Base-by-base conservation (phyloP, 2,329 filamentous ascomycete species). In the Alternaria rosae region DNA sequence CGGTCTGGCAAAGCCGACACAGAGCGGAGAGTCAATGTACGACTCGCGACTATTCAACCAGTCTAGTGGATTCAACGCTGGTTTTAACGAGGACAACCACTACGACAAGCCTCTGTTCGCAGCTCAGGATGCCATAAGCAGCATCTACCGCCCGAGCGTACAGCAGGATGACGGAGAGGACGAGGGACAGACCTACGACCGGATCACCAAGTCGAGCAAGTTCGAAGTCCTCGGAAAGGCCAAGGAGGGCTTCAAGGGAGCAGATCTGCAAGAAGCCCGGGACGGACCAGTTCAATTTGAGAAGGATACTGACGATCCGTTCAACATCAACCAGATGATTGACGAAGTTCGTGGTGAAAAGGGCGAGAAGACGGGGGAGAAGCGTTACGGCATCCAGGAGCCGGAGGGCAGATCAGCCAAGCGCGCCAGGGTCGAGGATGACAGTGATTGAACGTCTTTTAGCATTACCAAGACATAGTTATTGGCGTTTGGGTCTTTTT, bases 71-170 rank as follows among this genome's bases (percentile, higher is more conserved):
- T 96, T 99, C 77, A 91, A 93, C 70, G 87, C 89, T 54, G 95
- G 94, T 0, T 93, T 97, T 85, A 99, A 99, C 79, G 95, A 99
- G 79, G 95, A 99, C 79, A 95, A 99, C 76, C 89, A 90, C 0
- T 99, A 98, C 82, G 95, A 98, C 79, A 98, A 98, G 81, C 95
- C 95, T 20, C 84, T 99, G 8, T 99, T 99, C 78, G 94, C 94
- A 1, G 94, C 95, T 13, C 93, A 97, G 77, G 94, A 98, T 76
- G 94, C 93, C 9, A 93, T 97, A 72, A 95, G 88, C 82, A 94
- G 90, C 78, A 98, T 99, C 69, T 99, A 99, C 80, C 87, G 93
- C 32, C 93, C 94, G 1, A 87, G 87, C 21, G 88, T 91, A 23
- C 85, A 86, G 44, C 89, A 90, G 59, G 88, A 90, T 45, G 90